phyloP scores from a whole-genome alignment of 352 stramenopile genomes.

The Globisporangium iwayamae region DNA sequence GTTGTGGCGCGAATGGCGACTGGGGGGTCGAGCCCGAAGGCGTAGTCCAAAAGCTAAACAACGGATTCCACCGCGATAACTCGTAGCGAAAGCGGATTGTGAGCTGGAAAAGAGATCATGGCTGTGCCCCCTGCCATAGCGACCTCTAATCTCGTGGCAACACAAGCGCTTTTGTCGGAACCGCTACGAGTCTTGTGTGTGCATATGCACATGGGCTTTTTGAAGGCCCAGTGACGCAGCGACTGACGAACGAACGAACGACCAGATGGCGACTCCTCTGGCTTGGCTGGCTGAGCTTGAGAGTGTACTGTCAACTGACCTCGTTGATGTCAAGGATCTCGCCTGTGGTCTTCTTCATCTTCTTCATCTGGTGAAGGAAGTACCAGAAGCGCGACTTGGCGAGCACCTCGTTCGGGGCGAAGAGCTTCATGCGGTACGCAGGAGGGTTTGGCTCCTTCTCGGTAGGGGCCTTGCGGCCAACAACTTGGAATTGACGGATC shows the following conservation, averaged over 20 bases:
- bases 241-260: background rate
- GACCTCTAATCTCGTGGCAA: slow-evolving; percentile 77
- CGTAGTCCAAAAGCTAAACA: slow-evolving; percentile 51
- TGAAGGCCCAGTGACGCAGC: background rate
- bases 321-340: slow-evolving; percentile 99
- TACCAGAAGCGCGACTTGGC: slow-evolving; percentile 99
- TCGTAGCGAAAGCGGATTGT: slow-evolving; percentile 77
- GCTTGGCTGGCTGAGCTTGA: background rate
- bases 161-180: slow-evolving; percentile 60
- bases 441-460: slow-evolving; percentile 97
- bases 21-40: background rate
- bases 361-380: slow-evolving; percentile 99
- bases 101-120: slow-evolving; percentile 67
- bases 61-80: slow-evolving; percentile 62
- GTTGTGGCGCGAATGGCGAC: background rate
- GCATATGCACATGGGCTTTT: background rate
- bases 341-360: slow-evolving; percentile 99
- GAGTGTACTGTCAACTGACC: slow-evolving; percentile 52
- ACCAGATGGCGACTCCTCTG: background rate
- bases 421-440: slow-evolving; percentile 99
- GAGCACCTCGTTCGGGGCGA: slow-evolving; percentile 96
- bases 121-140: background rate
- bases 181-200: slow-evolving; percentile 40
- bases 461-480: slow-evolving; percentile 98
- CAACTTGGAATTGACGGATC: slow-evolving; percentile 99